Evolutionary conservation across 2,329 filamentous ascomycete species (phyloP).

Genomic region (Fusarium newnesense): DNA sequence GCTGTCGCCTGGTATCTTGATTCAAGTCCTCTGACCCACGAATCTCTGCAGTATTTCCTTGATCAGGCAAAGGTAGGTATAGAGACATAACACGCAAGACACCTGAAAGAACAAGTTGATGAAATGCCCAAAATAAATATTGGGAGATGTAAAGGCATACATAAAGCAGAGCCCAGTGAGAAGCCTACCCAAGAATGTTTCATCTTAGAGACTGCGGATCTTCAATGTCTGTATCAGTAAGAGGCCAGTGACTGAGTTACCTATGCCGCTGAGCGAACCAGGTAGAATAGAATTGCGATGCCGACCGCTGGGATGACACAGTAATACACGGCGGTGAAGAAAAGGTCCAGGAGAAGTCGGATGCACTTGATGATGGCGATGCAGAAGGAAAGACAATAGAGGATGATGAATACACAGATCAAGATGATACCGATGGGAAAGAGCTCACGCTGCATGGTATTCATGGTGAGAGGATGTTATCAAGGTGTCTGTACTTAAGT

Average conservation of each 20-base stretch:
- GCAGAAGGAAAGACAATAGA: not conserved
- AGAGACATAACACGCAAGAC: not conserved
- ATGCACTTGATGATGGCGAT: not conserved
- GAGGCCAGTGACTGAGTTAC: rapidly evolving
- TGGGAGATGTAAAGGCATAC: not conserved
- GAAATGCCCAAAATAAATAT: not conserved
- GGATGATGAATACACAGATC: not conserved
- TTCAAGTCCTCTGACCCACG: rapidly evolving
- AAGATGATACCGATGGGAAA: not conserved
- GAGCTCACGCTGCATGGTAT: not conserved
- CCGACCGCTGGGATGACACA: not conserved
- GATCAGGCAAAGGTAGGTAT: rapidly evolving
- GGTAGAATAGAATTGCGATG: not conserved
- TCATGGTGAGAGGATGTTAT: rapidly evolving
- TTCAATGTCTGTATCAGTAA: not conserved
- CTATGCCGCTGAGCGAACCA: rapidly evolving
- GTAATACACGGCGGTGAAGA: not conserved
- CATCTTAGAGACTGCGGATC: rapidly evolving
- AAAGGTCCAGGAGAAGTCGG: not conserved
- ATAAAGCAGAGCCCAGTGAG: not conserved
- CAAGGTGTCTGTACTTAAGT: not conserved
- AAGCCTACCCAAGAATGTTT: not conserved
- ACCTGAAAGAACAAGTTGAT: not conserved
- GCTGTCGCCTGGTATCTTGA: rapidly evolving
- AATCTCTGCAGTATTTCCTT: not conserved